phyloP scores from a whole-genome alignment of 805 yeast species.

The Lipomyces anomalus region DNA sequence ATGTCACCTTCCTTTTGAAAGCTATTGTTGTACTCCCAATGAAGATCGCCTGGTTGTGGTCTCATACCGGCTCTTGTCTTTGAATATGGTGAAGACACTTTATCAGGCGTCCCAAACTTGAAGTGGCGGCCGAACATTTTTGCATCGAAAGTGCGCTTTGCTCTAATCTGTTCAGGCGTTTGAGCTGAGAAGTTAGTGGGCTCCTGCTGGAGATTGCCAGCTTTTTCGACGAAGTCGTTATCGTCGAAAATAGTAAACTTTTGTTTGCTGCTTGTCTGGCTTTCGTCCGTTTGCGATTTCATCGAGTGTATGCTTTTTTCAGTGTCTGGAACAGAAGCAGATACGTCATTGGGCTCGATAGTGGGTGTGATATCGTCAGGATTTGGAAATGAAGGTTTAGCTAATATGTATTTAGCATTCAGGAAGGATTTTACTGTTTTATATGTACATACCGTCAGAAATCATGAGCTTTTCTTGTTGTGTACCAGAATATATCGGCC shows the following conservation, averaged over 20 bases:
- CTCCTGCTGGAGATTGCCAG: too few relatives aligned
- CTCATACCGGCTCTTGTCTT: conserved; percentile 22
- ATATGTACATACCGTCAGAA: conserved; percentile 12
- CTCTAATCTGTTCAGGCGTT: conserved; percentile 15
- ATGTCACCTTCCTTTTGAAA: too few relatives aligned
- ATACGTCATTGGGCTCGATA: neutral
- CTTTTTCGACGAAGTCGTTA: too few relatives aligned
- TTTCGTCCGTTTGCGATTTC: too few relatives aligned
- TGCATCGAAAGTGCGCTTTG: conserved; percentile 9
- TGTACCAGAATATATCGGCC: conserved; percentile 28
- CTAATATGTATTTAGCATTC: too few relatives aligned
- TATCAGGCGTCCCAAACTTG: conserved; percentile 21
- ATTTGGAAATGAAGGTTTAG: too few relatives aligned
- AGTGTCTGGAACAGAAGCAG: neutral
- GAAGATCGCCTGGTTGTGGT: conserved; percentile 21
- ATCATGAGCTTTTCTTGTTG: conserved; percentile 20
- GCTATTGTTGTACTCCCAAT: conserved; percentile 16
- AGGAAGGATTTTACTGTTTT: too few relatives aligned
- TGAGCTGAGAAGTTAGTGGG: too few relatives aligned
- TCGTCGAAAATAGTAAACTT: too few relatives aligned
- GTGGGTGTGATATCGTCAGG: neutral
- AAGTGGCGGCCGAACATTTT: conserved; percentile 17
- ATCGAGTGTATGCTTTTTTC: too few relatives aligned
- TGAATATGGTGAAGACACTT: conserved; percentile 9
- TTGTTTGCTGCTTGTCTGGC: too few relatives aligned